These are phyloP conservation scores for Breynia disticha DNA, from an alignment of 441 rosid species.

Conservation along the genomic window DNA sequence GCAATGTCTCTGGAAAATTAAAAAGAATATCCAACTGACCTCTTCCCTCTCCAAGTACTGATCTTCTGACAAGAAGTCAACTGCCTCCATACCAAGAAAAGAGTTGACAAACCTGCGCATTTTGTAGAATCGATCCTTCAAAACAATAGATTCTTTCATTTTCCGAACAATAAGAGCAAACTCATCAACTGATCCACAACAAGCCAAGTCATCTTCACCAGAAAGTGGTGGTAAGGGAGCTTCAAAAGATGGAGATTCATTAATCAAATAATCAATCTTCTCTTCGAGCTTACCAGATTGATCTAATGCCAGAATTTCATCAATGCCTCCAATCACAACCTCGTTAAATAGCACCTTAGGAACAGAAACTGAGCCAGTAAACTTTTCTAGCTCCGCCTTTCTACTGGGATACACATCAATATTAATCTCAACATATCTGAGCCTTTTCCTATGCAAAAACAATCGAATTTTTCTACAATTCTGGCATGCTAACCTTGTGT, in stretches of 20 bases:
- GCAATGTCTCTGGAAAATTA: neutral
- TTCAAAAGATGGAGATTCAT: slow-evolving; percentile 44
- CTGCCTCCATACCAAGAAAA: slow-evolving; percentile 75
- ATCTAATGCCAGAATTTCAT: slow-evolving; percentile 47
- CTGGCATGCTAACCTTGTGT: slow-evolving; percentile 66
- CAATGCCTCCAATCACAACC: slow-evolving; percentile 51
- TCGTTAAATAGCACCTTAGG: slow-evolving; percentile 75
- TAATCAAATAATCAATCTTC: slow-evolving; percentile 49
- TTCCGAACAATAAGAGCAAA: slow-evolving; percentile 59
- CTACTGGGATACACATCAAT: slow-evolving; percentile 68
- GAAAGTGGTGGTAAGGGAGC: slow-evolving; percentile 82
- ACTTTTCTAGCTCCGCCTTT: slow-evolving; percentile 58
- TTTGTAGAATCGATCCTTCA: slow-evolving; percentile 69
- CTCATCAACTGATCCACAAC: slow-evolving; percentile 60
- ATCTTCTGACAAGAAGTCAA: slow-evolving; percentile 57
- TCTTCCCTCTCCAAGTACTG: slow-evolving; percentile 66
- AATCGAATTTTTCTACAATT: slow-evolving; percentile 48
- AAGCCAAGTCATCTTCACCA: slow-evolving; percentile 71
- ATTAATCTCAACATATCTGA: slow-evolving; percentile 68
- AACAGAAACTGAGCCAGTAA: slow-evolving; percentile 53
- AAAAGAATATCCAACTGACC: slow-evolving; percentile 32
- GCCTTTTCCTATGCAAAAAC: slow-evolving; percentile 47
- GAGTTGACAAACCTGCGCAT: slow-evolving; percentile 59
- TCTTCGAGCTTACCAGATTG: slow-evolving; percentile 63
- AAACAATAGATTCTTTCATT: slow-evolving; percentile 54